These are phyloP conservation scores for Pseudogymnoascus sp. DNA, from an alignment of 2,329 filamentous ascomycete species.

Conservation along the genomic window DNA sequence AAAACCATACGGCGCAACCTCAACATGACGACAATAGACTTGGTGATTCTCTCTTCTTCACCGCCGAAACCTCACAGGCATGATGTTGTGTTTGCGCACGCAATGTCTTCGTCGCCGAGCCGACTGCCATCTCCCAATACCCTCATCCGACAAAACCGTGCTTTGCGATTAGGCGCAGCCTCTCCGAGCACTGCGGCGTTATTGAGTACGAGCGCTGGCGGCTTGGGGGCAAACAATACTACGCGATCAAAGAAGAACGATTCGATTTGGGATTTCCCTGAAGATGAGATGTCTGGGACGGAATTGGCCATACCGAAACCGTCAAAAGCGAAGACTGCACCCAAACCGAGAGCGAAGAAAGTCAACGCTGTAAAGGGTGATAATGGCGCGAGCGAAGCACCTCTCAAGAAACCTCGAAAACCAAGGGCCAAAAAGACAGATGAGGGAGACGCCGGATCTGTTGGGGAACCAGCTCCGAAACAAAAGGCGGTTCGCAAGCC, in stretches of 20 bases:
- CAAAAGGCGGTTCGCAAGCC: slow-evolving; percentile 22
- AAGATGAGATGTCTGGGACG: slow-evolving; percentile 8
- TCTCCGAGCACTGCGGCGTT: slow-evolving; percentile 33
- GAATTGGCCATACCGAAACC: slow-evolving; percentile 15
- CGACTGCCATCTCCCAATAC: slow-evolving; percentile 31
- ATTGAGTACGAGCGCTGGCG: slow-evolving; percentile 39
- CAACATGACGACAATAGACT: slow-evolving; percentile 34
- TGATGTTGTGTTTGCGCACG: background rate
- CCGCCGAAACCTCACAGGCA: slow-evolving; percentile 23
- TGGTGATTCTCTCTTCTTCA: slow-evolving; percentile 37
- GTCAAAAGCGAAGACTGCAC: slow-evolving; percentile 22
- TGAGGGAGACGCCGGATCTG: background rate
- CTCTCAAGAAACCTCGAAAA: slow-evolving; percentile 17
- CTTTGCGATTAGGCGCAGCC: slow-evolving; percentile 18
- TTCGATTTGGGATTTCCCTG: slow-evolving; percentile 14
- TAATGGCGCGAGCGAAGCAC: background rate
- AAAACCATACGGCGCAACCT: slow-evolving; percentile 13
- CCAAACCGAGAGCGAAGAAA: slow-evolving; percentile 23
- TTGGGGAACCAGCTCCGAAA: slow-evolving; percentile 7
- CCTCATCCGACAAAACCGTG: background rate
- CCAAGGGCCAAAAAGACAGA: slow-evolving; percentile 21
- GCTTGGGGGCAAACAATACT: slow-evolving; percentile 19
- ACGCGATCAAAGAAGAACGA: background rate
- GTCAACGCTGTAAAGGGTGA: background rate
- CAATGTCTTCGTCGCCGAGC: slow-evolving; percentile 34